Base-by-base conservation (phyloP, 1,284 basidiomycete genomes). In the Tilletiopsis washingtonensis region DNA sequence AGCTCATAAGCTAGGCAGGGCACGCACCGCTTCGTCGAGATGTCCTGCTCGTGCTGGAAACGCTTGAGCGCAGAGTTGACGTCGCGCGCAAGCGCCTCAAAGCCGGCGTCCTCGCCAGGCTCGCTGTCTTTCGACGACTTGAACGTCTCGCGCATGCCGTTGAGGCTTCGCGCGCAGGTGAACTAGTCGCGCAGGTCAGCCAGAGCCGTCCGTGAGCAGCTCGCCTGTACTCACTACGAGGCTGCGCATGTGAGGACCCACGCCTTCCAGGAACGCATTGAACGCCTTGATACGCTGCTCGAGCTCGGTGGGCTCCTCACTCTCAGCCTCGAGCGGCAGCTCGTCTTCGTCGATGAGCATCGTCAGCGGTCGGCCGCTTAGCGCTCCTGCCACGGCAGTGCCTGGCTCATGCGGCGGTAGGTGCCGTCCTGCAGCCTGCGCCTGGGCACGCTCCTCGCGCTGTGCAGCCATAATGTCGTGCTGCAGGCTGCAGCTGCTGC, bases 231-330 rank as follows among this genome's bases (percentile, higher is more conserved):
- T 46, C 40, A 44, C 56, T 12, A 56, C 51, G 25, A 53, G 52
- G 48, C 64, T 69, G 32, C 65, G 56, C 64, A 69, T 67, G 45
- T 69, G 67, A n/a, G 67, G 67, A 4, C 65, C 67, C 23, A 69
- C 50, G 36, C 54, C 59, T 15, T 58, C 51, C 26, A 67, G 55
- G 34, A 63, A 69, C 25, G 56, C 56, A 19, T 63, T 56, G 36
- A 67, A 69, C 1, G 61, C 58, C 15, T 48, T 48, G 15, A 17
- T 26, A 11, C 38, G 21, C 17, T 34, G 20, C 5, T 50, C 20
- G 37, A 42, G 25, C 14, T 53, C 37, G 9, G 32, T 40, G 12
- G 32, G 12, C 32, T 34, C 32, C 14, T 27, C 19, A 4, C 23
- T 34, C 34, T 26, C 26, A 19, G 19, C 17, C 5, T 44, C 38